A percentile compares a stretch with the other conserved stretches of the same genome.
phyloP scores from a whole-genome alignment of 1,139 yeast genomes.

The Taphrina pruni region DNA sequence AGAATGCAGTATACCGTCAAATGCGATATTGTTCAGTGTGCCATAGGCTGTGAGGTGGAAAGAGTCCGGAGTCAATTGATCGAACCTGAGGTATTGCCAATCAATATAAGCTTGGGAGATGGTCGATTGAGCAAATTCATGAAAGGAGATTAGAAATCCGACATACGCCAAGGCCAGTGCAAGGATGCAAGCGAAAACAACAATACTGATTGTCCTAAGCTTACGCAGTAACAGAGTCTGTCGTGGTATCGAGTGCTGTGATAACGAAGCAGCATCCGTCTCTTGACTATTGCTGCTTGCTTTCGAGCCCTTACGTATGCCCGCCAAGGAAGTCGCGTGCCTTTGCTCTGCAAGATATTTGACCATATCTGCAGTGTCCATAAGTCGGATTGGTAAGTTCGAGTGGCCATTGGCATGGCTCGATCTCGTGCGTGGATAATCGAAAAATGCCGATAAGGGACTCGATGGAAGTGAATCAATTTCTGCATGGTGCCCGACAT shows the following conservation, averaged over 20 bases:
- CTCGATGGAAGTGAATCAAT: background rate
- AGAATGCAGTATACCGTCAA: background rate
- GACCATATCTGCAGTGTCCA: slow-evolving; percentile 27
- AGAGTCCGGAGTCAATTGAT: slow-evolving; percentile 15
- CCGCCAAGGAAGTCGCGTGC: background rate
- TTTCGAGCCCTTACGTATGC: background rate
- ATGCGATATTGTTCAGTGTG: background rate
- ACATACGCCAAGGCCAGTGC: background rate
- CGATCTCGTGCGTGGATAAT: background rate
- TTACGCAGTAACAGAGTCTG: background rate
- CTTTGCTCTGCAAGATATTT: slow-evolving; percentile 15
- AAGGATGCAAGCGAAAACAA: background rate
- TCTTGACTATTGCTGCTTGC: background rate
- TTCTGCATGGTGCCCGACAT: background rate
- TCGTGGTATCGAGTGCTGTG: background rate
- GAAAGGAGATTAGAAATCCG: background rate
- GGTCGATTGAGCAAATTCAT: slow-evolving; percentile 5
- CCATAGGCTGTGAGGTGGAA: slow-evolving; percentile 20
- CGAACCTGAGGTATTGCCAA: slow-evolving; percentile 1
- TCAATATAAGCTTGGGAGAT: slow-evolving; percentile 8
- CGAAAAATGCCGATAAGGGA: slow-evolving; percentile 8
- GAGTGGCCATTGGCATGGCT: slow-evolving; percentile 16
- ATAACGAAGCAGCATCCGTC: background rate
- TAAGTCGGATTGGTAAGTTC: slow-evolving; percentile 15
- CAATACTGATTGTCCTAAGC: background rate